A percentile compares a stretch with the other conserved stretches of the same genome.
Conservation (phyloP, 176 grass and related monocot species). For the Tillandsia leiboldiana region DNA sequence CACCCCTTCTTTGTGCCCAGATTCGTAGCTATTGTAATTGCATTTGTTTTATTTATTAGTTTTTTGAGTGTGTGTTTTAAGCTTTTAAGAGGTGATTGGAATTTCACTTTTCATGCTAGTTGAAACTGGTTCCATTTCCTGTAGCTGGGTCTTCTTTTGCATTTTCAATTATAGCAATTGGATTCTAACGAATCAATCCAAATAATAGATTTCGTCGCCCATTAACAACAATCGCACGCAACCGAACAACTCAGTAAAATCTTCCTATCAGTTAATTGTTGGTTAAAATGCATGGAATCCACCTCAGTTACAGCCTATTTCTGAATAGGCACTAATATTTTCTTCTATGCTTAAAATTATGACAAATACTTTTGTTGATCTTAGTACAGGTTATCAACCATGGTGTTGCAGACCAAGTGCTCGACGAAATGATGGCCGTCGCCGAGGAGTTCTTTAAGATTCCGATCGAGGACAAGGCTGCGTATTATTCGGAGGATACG, state of each 20-base stretch:
- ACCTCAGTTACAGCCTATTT: not conserved
- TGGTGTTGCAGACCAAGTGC: slow-evolving; percentile 30
- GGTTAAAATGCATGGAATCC: not conserved
- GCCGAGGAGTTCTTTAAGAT: slow-evolving; percentile 52
- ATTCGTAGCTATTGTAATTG: not conserved
- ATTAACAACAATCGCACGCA: too few species aligned
- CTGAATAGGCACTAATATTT: not conserved
- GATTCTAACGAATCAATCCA: too few species aligned
- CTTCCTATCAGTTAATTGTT: not conserved
- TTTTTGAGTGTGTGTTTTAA: too few species aligned
- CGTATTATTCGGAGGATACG: slow-evolving; percentile 41
- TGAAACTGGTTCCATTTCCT: too few species aligned
- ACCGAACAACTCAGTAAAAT: too few species aligned
- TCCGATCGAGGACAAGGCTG: slow-evolving; percentile 23
- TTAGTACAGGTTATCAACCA: slow-evolving; percentile 50
- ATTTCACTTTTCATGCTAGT: too few species aligned
- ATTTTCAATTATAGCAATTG: too few species aligned
- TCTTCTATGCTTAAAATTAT: not conserved
- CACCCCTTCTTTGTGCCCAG: not conserved
- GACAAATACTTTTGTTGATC: not conserved
- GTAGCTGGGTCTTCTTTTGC: too few species aligned
- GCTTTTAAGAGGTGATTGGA: too few species aligned
- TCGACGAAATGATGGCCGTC: slow-evolving; percentile 29
- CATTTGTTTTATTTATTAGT: too few species aligned
- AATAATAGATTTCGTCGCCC: too few species aligned